Evolutionary conservation across 2,329 filamentous ascomycete species (phyloP), one percentile per base, ranked within the genome.

Genomic region (Didymella arachidicola): DNA sequence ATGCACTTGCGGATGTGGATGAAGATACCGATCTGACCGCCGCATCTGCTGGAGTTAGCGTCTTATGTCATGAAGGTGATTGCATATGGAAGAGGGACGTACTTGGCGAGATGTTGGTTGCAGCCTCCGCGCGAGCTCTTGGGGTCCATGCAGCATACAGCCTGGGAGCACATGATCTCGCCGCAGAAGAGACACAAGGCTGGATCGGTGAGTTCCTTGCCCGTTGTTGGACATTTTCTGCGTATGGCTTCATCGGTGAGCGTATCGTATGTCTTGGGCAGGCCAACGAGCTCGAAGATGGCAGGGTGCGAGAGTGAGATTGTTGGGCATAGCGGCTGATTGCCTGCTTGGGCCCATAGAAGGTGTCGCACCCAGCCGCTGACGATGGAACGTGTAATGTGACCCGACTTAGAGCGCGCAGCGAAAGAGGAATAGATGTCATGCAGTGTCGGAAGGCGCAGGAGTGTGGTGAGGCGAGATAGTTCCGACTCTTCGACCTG

Each of bases 1-100:
- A 90, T 92, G 80, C 96, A 98, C 80, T 98, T 98, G 66, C 95
- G 90, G 68, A 99, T 94, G 76, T 96, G 97, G 77, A 99, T 89
- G 80, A 96, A 98, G 32, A 97, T 82, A n/a, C 95, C 95, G 46
- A 96, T 88, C 68, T 92, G 93, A 62, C 88, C 87, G 72, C 95
- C 93, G 77, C 94, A 98, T 69, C 92, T 96, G 30, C 29, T 30
- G 29, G 8, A 11, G 29, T 30, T 30, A 30, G 29, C 29, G 29
- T 30, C 29, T 30, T 30, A 11, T 12, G 29, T 30, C 10, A 30
- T 12, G 22, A 22, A 22, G 22, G 22, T 22, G 22, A 22, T 22
- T 22, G 22, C 22, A 3, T 4, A 29, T 39, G 5, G 29, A 38
- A 19, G 44, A 32, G 14, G 18, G 29, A 85, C 89, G 79, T 83